Evolutionary conservation across 2,329 filamentous ascomycete species (phyloP).

Genomic region (Fusarium sp.): DNA sequence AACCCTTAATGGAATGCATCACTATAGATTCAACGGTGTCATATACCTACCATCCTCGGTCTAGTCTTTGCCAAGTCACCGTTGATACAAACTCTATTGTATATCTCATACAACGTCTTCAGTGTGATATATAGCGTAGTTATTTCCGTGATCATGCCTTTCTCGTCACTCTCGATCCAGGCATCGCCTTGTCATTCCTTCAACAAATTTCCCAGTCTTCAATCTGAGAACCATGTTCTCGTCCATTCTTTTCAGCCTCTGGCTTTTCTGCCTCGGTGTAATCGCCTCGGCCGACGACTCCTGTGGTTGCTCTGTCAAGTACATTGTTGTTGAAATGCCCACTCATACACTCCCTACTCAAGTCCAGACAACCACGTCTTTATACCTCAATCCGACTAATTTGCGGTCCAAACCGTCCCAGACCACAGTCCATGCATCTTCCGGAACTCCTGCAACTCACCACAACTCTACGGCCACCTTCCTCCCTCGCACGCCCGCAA

Average conservation of each 20-base stretch:
- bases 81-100: conserved; percentile 14
- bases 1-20: neutral
- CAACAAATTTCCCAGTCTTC: neutral
- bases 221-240: conserved; percentile 26
- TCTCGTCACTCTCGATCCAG: neutral
- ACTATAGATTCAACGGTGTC: neutral
- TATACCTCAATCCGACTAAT: neutral
- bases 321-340: conserved; percentile 25
- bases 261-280: neutral
- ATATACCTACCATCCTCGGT: conserved; percentile 18
- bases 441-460: neutral
- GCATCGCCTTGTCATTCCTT: conserved; percentile 23
- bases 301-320: conserved; percentile 24
- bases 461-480: conserved; percentile 21
- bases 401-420: conserved; percentile 2
- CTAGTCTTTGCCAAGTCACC: conserved; percentile 21
- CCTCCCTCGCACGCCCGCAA: conserved; percentile 10
- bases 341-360: neutral
- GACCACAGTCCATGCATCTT: conserved; percentile 7
- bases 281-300: conserved; percentile 11
- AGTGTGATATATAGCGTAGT: conserved; percentile 1
- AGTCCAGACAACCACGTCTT: neutral
- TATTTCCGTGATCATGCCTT: neutral
- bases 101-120: neutral
- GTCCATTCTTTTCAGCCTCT: conserved; percentile 29